These are phyloP conservation scores for Cicer arietinum DNA, from an alignment of 306 rosid species.

Conservation along the genomic window DNA sequence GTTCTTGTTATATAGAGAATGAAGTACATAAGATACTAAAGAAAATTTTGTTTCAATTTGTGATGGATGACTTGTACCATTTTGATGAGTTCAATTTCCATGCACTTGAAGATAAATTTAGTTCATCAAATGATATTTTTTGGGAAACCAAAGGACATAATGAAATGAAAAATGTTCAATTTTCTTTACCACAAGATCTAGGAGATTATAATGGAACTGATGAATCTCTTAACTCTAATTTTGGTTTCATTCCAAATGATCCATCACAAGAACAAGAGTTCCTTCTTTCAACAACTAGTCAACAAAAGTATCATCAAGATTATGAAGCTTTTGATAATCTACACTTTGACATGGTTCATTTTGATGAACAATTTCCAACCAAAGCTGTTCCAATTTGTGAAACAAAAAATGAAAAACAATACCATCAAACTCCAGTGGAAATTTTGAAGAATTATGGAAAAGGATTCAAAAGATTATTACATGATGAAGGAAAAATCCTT, in stretches of 20 bases:
- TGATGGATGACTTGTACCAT: constrained; percentile 50
- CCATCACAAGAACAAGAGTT: constrained; percentile 29
- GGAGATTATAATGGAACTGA: constrained; percentile 39
- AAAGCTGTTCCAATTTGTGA: constrained; percentile 35
- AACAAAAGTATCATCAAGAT: constrained; percentile 47
- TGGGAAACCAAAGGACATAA: constrained; percentile 34
- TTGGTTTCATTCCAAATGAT: constrained; percentile 39
- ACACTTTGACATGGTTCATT: constrained; percentile 48
- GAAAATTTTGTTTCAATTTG: constrained; percentile 20
- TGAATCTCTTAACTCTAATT: constrained; percentile 43
- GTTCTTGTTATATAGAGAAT: constrained; percentile 16
- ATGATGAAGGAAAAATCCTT: constrained; percentile 39
- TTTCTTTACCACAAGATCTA: constrained; percentile 38
- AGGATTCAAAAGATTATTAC: constrained; percentile 48
- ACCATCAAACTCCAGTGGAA: constrained; percentile 45
- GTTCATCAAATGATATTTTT: constrained; percentile 42
- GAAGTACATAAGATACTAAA: neutral
- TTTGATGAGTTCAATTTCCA: constrained; percentile 35
- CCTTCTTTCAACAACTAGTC: constrained; percentile 41
- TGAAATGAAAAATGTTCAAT: constrained; percentile 25
- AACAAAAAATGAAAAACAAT: constrained; percentile 38
- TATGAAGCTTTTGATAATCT: constrained; percentile 47
- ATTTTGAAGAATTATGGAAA: constrained; percentile 58
- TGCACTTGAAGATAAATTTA: constrained; percentile 42
- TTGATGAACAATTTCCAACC: constrained; percentile 39